These are phyloP conservation scores for Agastache rugosa DNA, from an alignment of 257 asterid genomes.

Conservation along the genomic window DNA sequence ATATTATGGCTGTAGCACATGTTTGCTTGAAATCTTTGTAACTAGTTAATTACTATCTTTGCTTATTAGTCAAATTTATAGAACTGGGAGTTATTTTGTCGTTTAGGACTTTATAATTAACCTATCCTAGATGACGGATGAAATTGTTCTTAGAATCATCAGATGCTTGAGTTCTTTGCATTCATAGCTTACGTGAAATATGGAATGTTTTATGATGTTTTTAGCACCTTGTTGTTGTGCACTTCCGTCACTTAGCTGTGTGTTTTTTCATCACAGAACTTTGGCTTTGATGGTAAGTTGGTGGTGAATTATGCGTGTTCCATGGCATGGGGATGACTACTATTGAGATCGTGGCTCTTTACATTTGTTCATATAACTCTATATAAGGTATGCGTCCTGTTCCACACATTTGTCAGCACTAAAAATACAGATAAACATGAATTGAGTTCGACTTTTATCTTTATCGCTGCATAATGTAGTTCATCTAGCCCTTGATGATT, in stretches of 20 bases:
- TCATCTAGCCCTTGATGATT: not conserved
- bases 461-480: not conserved
- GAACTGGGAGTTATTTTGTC: not conserved
- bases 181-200: not conserved
- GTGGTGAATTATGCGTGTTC: constrained; percentile 16
- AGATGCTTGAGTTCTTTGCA: not conserved
- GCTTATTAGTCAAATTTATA: not conserved
- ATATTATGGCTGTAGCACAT: not conserved
- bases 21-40: not conserved
- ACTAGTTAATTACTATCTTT: not conserved
- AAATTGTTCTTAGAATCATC: not conserved
- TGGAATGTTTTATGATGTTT: not conserved
- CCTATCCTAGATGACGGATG: not conserved
- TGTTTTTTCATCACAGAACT: constrained; percentile 6
- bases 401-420: not conserved
- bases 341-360: not conserved
- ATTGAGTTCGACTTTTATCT: not conserved
- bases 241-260: not conserved
- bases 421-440: not conserved
- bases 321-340: constrained; percentile 20
- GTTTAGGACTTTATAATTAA: not conserved
- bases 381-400: not conserved
- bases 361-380: not conserved
- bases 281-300: constrained; percentile 6
- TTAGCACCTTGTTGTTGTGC: not conserved